phyloP scores from a whole-genome alignment of 2,329 filamentous ascomycete genomes.

The Pseudocercospora pini-densiflorae region DNA sequence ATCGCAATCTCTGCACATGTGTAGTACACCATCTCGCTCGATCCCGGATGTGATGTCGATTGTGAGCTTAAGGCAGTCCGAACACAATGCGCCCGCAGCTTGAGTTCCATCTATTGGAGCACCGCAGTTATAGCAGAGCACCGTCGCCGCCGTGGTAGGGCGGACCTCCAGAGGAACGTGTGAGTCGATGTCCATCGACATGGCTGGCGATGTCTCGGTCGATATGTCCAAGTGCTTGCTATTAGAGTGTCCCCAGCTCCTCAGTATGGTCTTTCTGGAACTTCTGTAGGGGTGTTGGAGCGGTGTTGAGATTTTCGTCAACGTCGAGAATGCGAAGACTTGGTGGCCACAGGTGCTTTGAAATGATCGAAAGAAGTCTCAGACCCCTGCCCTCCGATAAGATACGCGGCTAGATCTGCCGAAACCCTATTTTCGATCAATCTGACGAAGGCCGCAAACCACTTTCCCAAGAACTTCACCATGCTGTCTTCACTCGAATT shows the following conservation, averaged over 20 bases:
- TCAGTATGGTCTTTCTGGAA: not conserved
- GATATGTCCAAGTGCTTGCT: not conserved
- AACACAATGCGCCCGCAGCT: slow-evolving; percentile 84
- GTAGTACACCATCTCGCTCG: slow-evolving; percentile 84
- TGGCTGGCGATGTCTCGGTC: slow-evolving; percentile 23
- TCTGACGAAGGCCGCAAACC: no score
- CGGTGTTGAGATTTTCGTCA: not conserved
- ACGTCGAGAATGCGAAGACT: not conserved
- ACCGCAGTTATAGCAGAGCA: slow-evolving; percentile 97
- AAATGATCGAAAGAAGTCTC: not conserved
- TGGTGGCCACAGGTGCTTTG: not conserved
- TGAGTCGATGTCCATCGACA: slow-evolving; percentile 46
- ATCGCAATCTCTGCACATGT: slow-evolving; percentile 94
- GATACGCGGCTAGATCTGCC: slow-evolving; percentile 64
- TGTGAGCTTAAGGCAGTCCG: slow-evolving; percentile 93
- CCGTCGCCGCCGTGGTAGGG: slow-evolving; percentile 57
- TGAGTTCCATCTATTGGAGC: slow-evolving; percentile 92
- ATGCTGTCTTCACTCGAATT: no score
- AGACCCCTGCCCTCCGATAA: slow-evolving; percentile 54
- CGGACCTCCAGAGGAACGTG: slow-evolving; percentile 37
- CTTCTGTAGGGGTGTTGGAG: not conserved
- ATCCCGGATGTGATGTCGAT: slow-evolving; percentile 92
- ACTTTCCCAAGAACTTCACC: no score
- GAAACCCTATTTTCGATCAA: not conserved
- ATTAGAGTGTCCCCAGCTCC: not conserved